Evolutionary conservation across 75 land plant genomes (phyloP), one percentile per base, ranked within the genome.

Genomic region (Cupressus sempervirens): DNA sequence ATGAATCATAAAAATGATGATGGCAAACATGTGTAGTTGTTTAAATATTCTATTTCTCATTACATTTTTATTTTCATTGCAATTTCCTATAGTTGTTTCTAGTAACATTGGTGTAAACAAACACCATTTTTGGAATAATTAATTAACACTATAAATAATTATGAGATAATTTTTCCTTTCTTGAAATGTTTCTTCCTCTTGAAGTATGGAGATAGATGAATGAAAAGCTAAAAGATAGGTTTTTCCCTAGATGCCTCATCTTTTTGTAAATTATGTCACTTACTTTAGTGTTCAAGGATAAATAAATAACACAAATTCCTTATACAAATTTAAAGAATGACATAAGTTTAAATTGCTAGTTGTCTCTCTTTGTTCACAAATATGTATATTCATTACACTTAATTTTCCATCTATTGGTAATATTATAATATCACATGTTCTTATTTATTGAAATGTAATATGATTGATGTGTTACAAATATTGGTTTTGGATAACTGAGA

Each of bases 401-500:
- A 18, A 76, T 76, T 4, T 76, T 76, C 43, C 79, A 38, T 18
- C 12, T 79, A 3, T 30, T 79, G 81, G 50, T 45, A 79, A 45
- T 30, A 45, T 45, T 72, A 12, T 45, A n/a, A 11, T 35, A 35
- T 75, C 13, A 14, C 82, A 56, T 83, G 73, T 68, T 67, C n/a
- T 3, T 15, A 29, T 62, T 3, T 11, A 83, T 70, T 56, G n/a
- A 83, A 32, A 43, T 45, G 13, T 79, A 30, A 29, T 79, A 15
- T 40, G 29, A 11, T 79, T 79, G 81, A 30, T 82, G 35, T 82
- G 56, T 8, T 82, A 73, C 96, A 97, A n/a, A n/a, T n/a, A n/a
- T n/a, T n/a, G n/a, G n/a, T n/a, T n/a, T n/a, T n/a, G n/a, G n/a
- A n/a, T n/a, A n/a, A n/a, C n/a, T n/a, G n/a, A n/a, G n/a, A n/a